Percentiles rank a stretch among this genome's conserved stretches.
Conservation (phyloP, 1,284 basidiomycete genomes). For the Vanrija pseudolonga region DNA sequence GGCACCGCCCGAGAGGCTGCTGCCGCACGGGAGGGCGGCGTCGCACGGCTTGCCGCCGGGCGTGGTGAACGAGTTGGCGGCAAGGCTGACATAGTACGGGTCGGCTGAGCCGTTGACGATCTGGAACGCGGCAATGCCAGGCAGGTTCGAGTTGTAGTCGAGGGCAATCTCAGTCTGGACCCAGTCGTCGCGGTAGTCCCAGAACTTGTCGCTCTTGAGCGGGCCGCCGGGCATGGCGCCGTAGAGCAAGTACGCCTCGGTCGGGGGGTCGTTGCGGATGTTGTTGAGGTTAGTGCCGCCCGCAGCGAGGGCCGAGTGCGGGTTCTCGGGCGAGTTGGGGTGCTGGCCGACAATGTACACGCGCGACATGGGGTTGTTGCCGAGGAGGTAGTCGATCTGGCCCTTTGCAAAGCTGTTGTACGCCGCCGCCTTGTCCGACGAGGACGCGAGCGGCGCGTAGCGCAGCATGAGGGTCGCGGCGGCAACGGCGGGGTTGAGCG, state of each 20-base stretch:
- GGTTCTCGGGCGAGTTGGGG: slow-evolving; percentile 83
- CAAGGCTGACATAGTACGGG: slow-evolving; percentile 69
- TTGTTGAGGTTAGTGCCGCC: slow-evolving; percentile 62
- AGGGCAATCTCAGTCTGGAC: slow-evolving; percentile 43
- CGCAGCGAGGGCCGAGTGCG: slow-evolving; percentile 79
- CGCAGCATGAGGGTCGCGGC: slow-evolving; percentile 73
- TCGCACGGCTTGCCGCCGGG: slow-evolving; percentile 73
- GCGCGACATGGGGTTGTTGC: slow-evolving; percentile 81
- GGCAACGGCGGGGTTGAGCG: slow-evolving; percentile 81
- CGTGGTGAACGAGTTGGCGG: slow-evolving; percentile 63
- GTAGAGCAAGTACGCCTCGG: slow-evolving; percentile 72
- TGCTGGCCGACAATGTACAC: slow-evolving; percentile 66
- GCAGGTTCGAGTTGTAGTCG: slow-evolving; percentile 75
- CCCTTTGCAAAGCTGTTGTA: slow-evolving; percentile 52
- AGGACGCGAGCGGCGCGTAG: slow-evolving; percentile 70
- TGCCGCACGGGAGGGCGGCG: slow-evolving; percentile 59
- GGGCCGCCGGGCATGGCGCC: slow-evolving; percentile 87
- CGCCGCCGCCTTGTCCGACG: slow-evolving; percentile 55
- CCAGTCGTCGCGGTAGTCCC: slow-evolving; percentile 66
- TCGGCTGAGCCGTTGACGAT: slow-evolving; percentile 53
- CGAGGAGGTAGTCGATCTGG: slow-evolving; percentile 77
- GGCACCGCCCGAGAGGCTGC: slow-evolving; percentile 57
- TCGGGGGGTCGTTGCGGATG: slow-evolving; percentile 68
- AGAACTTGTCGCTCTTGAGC: slow-evolving; percentile 68
- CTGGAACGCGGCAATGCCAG: slow-evolving; percentile 66